phyloP scores from a whole-genome alignment of 2,329 filamentous ascomycete species.

The Hymenoscyphus repandus region DNA sequence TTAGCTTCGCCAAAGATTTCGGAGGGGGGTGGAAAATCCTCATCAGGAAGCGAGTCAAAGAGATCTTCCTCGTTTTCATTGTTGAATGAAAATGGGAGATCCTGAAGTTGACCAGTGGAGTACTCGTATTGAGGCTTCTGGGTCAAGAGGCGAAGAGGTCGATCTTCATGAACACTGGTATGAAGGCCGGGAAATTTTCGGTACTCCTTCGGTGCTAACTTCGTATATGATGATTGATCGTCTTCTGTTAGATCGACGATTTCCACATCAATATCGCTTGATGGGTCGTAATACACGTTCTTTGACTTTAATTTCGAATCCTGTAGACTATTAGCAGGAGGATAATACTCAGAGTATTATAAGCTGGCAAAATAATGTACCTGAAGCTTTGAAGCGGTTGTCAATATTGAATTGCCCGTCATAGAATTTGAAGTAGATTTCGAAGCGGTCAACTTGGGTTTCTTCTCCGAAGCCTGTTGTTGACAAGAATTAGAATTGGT shows the following conservation, averaged over 20 bases:
- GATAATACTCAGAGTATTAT: background rate
- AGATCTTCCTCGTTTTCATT: constrained; percentile 2
- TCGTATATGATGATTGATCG: constrained; percentile 14
- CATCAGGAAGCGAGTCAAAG: constrained; percentile 24
- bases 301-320: constrained; percentile 13
- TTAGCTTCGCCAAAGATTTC: background rate
- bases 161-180: constrained; percentile 23
- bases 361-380: too few relatives aligned
- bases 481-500: too few relatives aligned
- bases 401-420: too few relatives aligned
- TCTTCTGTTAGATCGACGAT: constrained; percentile 25
- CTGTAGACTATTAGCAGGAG: constrained; percentile 1
- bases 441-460: too few relatives aligned
- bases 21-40: constrained; percentile 36
- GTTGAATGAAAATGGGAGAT: constrained; percentile 17
- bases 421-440: too few relatives aligned
- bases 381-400: too few relatives aligned
- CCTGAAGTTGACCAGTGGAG: constrained; percentile 17
- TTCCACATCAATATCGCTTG: constrained; percentile 21
- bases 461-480: too few relatives aligned
- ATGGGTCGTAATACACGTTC: background rate
- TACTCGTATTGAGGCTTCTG: constrained; percentile 26
- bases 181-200: constrained; percentile 30
- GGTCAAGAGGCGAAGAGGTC: constrained; percentile 21
- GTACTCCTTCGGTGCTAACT: constrained; percentile 23